Evolutionary conservation across 2,329 filamentous ascomycete species (phyloP).

Genomic region (Fusarium coffeatum): DNA sequence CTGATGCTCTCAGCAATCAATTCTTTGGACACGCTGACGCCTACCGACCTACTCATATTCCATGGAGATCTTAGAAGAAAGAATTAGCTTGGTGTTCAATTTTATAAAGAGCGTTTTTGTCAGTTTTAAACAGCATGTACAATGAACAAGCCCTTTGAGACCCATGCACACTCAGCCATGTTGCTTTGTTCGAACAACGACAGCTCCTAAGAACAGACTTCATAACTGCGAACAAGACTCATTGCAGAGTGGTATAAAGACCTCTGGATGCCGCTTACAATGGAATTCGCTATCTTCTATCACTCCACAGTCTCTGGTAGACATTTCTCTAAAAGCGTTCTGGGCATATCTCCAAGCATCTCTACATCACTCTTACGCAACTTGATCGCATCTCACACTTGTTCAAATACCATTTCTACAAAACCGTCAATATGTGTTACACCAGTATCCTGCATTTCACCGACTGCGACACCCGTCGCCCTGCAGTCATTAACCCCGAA

Average conservation of each 20-base stretch:
- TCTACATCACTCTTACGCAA: not conserved
- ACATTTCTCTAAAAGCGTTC: not conserved
- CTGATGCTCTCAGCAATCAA: not conserved
- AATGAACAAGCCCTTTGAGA: not conserved
- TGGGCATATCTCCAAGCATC: not conserved
- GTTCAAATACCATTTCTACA: not conserved
- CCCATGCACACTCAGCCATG: not conserved
- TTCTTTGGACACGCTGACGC: not conserved
- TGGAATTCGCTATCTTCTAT: not conserved
- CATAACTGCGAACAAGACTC: not conserved
- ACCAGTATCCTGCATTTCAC: conserved; percentile 25
- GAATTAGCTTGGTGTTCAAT: not conserved
- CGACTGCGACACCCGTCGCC: conserved; percentile 27
- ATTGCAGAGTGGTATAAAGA: not conserved
- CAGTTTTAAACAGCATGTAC: not conserved
- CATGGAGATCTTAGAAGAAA: not conserved
- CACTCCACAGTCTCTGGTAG: not conserved
- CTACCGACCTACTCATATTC: not conserved
- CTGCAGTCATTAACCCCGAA: conserved; percentile 9
- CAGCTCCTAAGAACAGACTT: not conserved
- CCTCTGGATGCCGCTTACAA: not conserved
- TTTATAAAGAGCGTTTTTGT: not conserved
- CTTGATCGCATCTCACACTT: not conserved
- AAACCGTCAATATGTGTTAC: conserved; percentile 21
- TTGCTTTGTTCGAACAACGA: conserved; percentile 18